phyloP scores from a whole-genome alignment of 2,329 filamentous ascomycete species.

The Nemania serpens region DNA sequence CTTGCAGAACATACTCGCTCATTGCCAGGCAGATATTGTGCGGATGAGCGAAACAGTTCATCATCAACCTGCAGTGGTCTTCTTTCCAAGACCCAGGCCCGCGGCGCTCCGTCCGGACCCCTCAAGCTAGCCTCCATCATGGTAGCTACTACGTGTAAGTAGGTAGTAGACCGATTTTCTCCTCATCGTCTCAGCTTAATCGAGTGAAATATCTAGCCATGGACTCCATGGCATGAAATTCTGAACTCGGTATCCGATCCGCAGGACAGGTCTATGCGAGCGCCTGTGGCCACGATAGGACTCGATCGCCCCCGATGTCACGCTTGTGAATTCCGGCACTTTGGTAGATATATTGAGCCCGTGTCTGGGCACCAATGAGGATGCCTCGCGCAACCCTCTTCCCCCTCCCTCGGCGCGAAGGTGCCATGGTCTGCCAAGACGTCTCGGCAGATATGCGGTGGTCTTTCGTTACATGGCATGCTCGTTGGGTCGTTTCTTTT shows the following conservation, averaged over 20 bases:
- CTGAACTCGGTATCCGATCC: background rate
- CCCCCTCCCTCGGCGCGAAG: background rate
- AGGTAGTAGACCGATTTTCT: background rate
- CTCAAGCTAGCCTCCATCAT: slow-evolving; percentile 2
- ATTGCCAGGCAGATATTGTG: background rate
- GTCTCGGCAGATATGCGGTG: slow-evolving; percentile 15
- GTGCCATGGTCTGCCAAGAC: background rate
- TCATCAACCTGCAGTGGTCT: background rate
- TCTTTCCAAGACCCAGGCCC: background rate
- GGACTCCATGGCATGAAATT: background rate
- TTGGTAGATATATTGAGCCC: slow-evolving; percentile 28
- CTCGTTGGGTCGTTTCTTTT: background rate
- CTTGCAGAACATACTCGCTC: no score
- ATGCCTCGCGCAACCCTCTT: slow-evolving; percentile 1
- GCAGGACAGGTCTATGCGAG: slow-evolving; percentile 8
- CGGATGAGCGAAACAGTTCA: background rate
- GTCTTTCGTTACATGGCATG: background rate
- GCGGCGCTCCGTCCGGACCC: slow-evolving; percentile 4
- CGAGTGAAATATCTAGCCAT: background rate
- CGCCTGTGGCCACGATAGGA: slow-evolving; percentile 12
- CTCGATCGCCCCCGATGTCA: slow-evolving; percentile 18
- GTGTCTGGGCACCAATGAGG: slow-evolving; percentile 26
- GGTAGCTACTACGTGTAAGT: no score
- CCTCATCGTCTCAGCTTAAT: background rate
- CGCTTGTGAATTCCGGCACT: slow-evolving; percentile 26